These are phyloP conservation scores for Pythium aristosporum DNA, from an alignment of 352 stramenopile genomes.

Conservation along the genomic window DNA sequence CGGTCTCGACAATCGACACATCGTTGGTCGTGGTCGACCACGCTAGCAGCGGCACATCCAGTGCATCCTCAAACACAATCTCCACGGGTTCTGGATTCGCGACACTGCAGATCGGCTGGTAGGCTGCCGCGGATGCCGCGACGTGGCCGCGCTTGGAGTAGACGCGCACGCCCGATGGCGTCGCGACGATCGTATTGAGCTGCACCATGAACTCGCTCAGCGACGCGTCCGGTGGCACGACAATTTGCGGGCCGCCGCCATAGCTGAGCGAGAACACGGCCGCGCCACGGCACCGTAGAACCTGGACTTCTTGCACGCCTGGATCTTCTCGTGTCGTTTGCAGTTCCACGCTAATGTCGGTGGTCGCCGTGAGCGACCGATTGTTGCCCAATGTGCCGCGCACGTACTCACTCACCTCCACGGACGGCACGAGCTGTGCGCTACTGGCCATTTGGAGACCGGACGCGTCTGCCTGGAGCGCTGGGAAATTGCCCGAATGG, in stretches of 20 bases:
- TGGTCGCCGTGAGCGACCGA: conserved; percentile 48
- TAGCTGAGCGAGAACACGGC: conserved; percentile 52
- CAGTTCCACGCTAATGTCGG: conserved; percentile 51
- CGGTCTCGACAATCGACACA: conserved; percentile 54
- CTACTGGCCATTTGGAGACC: conserved; percentile 39
- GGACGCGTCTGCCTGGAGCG: conserved; percentile 46
- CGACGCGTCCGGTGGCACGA: conserved; percentile 42
- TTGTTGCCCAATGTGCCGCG: conserved; percentile 71
- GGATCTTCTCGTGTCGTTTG: conserved; percentile 53
- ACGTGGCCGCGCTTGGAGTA: conserved; percentile 34
- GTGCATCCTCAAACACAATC: conserved; percentile 66
- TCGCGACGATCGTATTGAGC: conserved; percentile 52
- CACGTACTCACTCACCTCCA: conserved; percentile 52
- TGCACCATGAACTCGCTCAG: conserved; percentile 46
- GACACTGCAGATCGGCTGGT: conserved; percentile 62
- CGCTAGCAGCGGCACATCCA: conserved; percentile 42
- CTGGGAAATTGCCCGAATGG: conserved; percentile 51
- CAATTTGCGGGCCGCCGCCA: conserved; percentile 11
- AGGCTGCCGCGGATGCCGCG: conserved; percentile 28
- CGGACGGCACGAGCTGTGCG: conserved; percentile 51
- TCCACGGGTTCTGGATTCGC: conserved; percentile 35
- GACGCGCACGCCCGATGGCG: conserved; percentile 38
- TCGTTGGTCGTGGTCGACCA: conserved; percentile 64
- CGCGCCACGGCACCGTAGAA: conserved; percentile 51
- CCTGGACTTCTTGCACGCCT: conserved; percentile 70